These are phyloP conservation scores for Phytophthora lateralis DNA, from an alignment of 352 stramenopile species.

Conservation along the genomic window DNA sequence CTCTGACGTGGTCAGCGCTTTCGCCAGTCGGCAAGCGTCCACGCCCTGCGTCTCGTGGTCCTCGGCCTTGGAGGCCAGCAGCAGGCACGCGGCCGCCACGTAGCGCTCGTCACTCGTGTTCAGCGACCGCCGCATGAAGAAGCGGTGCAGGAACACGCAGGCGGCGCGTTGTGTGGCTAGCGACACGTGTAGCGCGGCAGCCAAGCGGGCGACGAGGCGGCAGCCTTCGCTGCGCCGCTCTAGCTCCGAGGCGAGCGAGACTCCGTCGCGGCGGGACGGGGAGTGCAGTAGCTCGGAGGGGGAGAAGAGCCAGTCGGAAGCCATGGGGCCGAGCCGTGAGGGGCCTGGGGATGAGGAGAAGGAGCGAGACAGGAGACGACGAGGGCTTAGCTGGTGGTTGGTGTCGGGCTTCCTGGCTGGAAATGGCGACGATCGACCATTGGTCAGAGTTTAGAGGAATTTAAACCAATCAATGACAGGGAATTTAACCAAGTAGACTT, in stretches of 20 bases:
- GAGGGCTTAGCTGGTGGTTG: slow-evolving; percentile 1
- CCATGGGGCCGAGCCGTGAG: slow-evolving; percentile 13
- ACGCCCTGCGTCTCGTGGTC: slow-evolving; percentile 39
- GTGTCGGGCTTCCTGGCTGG: slow-evolving; percentile 8
- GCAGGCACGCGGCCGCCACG: slow-evolving; percentile 45
- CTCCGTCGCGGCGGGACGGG: slow-evolving; percentile 40
- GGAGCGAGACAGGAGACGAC: slow-evolving; percentile 5
- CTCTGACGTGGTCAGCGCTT: slow-evolving; percentile 13
- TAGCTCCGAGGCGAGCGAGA: slow-evolving; percentile 35
- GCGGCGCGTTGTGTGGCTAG: slow-evolving; percentile 44
- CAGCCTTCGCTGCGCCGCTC: slow-evolving; percentile 36
- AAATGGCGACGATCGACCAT: slow-evolving; percentile 7
- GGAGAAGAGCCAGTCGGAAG: slow-evolving; percentile 47
- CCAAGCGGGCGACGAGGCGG: slow-evolving; percentile 41
- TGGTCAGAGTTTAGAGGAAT: background rate
- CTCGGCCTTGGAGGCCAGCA: slow-evolving; percentile 57
- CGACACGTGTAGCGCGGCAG: slow-evolving; percentile 32
- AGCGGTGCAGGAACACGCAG: slow-evolving; percentile 58
- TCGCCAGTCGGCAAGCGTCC: slow-evolving; percentile 34
- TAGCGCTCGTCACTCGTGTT: slow-evolving; percentile 30
- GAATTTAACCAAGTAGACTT: background rate
- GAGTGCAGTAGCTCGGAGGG: slow-evolving; percentile 33
- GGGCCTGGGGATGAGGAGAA: slow-evolving; percentile 2
- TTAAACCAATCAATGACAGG: no score
- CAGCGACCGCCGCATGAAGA: slow-evolving; percentile 50